Base-by-base conservation (phyloP, 345 rosid species). In the Firmiana major region DNA sequence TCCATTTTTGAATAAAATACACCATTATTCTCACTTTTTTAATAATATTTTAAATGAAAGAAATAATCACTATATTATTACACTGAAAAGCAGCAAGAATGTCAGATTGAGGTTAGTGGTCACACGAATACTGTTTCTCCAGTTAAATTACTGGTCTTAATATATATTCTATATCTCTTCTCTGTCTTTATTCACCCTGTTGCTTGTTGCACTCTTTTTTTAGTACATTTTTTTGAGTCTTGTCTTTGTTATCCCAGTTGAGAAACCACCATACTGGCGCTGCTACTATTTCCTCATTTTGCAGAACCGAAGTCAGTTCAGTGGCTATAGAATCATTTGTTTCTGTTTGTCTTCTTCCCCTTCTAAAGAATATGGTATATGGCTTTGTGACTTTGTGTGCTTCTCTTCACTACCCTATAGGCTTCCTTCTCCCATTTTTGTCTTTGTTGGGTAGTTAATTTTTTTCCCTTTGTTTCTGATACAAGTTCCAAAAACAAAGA, bases 341-440 rank as follows among this genome's bases (percentile, higher is more conserved):
- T 88, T 77, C 58, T 80, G 81, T 83, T 90, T 88, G 92, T 90
- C 92, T 84, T 88, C 80, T 87, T 87, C 19, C 81, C 69, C 76
- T 66, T 77, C 78, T 68, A 46, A 58, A 49, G 74, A 71, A 71
- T 71, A 49, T 71, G 74, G 87, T 87, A 85, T 85, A 88, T 82
- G 75, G 75, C 57, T 75, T 78, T 75, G 62, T 73, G 77, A 78
- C 64, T 73, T 79, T 75, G 60, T 68, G 19, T 49, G 70, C 57
- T 67, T 77, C 78, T 82, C 78, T 79, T 79, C 71, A 58, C 79
- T 64, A 26, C 82, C 80, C 74, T 71, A 75, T 81, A 77, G 77
- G 67, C 72, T 43, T 67, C 78, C 46, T 42, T 73, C 80, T 76
- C 63, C 34, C 80, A 60, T 74, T 81, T 62, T 82, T 76, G 60